Percentiles rank a stretch among this genome's conserved stretches.
Evolutionary conservation across 2,329 filamentous ascomycete species (phyloP).

Genomic region (Hypoxylon sp.): DNA sequence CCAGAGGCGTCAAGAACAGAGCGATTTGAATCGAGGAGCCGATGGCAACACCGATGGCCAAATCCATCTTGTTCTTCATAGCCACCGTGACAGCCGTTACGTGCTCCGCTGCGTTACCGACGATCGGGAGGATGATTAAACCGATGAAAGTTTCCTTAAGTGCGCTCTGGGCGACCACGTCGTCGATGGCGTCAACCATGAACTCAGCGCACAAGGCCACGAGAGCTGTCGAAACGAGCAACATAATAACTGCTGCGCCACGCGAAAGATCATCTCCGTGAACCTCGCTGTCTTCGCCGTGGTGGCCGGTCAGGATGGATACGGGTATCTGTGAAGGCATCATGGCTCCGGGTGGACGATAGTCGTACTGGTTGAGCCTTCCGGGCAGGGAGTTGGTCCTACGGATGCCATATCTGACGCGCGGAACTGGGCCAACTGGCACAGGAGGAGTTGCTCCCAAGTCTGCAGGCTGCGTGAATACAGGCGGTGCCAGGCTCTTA

Average conservation of each 20-base stretch:
- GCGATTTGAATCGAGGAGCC: constrained; percentile 80
- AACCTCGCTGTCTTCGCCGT: constrained; percentile 49
- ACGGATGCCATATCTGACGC: constrained; percentile 74
- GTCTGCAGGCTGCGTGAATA: constrained; percentile 69
- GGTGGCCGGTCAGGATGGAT: constrained; percentile 52
- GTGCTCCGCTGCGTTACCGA: constrained; percentile 80
- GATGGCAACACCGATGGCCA: constrained; percentile 79
- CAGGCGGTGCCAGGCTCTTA: constrained; percentile 77
- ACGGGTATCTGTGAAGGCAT: constrained; percentile 62
- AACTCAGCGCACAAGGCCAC: constrained; percentile 79
- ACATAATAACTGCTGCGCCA: constrained; percentile 69
- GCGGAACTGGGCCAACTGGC: constrained; percentile 64
- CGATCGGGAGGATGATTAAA: constrained; percentile 78
- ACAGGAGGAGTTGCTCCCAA: constrained; percentile 45
- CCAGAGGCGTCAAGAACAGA: constrained; percentile 76
- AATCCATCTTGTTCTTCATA: constrained; percentile 81
- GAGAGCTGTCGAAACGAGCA: constrained; percentile 73
- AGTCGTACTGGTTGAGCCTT: constrained; percentile 65
- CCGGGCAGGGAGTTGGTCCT: constrained; percentile 82
- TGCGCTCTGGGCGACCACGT: constrained; percentile 67
- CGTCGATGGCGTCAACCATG: constrained; percentile 76
- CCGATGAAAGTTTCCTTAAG: constrained; percentile 77
- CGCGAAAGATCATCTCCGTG: constrained; percentile 66
- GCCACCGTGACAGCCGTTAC: constrained; percentile 79
- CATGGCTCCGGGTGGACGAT: constrained; percentile 65